Evolutionary conservation across 2,329 filamentous ascomycete species (phyloP), one percentile per base, ranked within the genome.

Genomic region (Xylaria sp.): DNA sequence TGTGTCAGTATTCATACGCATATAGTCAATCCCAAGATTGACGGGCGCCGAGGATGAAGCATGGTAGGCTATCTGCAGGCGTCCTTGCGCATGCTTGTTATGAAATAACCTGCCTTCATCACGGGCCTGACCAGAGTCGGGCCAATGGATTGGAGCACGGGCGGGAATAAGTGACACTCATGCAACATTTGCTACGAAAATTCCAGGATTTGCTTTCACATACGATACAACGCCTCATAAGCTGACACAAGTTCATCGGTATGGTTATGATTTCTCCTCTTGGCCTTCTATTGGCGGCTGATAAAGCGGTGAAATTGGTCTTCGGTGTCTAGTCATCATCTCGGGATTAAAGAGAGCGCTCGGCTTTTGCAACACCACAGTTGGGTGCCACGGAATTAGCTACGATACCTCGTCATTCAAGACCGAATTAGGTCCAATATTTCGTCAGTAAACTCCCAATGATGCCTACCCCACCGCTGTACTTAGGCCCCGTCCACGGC

Each of bases 211-310:
- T 15, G 35, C 42, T 46, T 31, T 9, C 28, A n/a, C 11, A 40
- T 23, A 55, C 31, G 28, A 46, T 45, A 51, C 17, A 7, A 60
- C 56, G 51, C 51, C 56, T 60, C 57, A 52, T 60, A 45, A 60
- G 57, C 61, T 60, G 35, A 63, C 56, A 59, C 31, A 35, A 42
- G 25, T 7, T 8, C 35, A 59, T 46, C 31, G 23, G 7, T 21
- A 14, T 38, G n/a, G 28, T 31, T 31, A 31, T 31, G 28, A 31
- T 31, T 9, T 31, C 9, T 31, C 9, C 5, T n/a, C n/a, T 15
- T 45, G 14, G 43, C 55, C 31, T 21, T 37, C 56, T 23, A 28
- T 17, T 23, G 8, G 40, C 37, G 33, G 25, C 25, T 35, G 51
- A 60, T 46, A 5, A 52, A 60, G 51, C 51, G 37, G 61, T 57